phyloP scores from a whole-genome alignment of 2,329 filamentous ascomycete species.

The Seiridium cupressi region DNA sequence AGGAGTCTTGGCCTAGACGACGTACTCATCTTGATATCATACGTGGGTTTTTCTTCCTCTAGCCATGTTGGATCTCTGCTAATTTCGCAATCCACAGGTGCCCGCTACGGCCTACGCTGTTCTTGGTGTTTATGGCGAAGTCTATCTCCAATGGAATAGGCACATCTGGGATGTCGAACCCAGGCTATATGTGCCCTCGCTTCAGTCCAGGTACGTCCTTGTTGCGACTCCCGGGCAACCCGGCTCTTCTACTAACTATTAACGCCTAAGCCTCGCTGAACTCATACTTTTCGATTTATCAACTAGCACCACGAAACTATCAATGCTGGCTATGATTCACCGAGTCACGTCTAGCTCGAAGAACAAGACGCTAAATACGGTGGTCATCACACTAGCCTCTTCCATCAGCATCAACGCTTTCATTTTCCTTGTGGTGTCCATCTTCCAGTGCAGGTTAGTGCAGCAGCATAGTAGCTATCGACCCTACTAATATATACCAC shows the following conservation, averaged over 20 bases:
- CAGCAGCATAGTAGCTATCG: not conserved
- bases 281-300: conserved; percentile 35
- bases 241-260: not conserved
- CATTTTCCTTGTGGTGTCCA: conserved; percentile 32
- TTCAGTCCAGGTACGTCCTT: conserved; percentile 24
- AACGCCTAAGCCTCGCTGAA: conserved; percentile 24
- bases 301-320: conserved; percentile 38
- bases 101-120: conserved; percentile 30
- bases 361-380: conserved; percentile 25
- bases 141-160: conserved; percentile 26
- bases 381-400: conserved; percentile 26
- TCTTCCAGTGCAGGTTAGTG: conserved; percentile 38
- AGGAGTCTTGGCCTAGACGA: conserved; percentile 30
- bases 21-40: conserved; percentile 33
- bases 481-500: conserved; percentile 26
- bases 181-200: conserved; percentile 16
- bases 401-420: conserved; percentile 29
- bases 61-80: too few relatives aligned
- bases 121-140: conserved; percentile 24
- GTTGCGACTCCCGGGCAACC: not conserved
- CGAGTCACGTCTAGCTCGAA: conserved; percentile 31
- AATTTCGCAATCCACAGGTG: conserved; percentile 12
- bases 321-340: conserved; percentile 37
- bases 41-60: conserved; percentile 19
- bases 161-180: conserved; percentile 32